Percentiles rank a stretch among this genome's conserved stretches.
Conservation (phyloP, 1,139 yeast species). For the Zygosaccharomyces sapae region DNA sequence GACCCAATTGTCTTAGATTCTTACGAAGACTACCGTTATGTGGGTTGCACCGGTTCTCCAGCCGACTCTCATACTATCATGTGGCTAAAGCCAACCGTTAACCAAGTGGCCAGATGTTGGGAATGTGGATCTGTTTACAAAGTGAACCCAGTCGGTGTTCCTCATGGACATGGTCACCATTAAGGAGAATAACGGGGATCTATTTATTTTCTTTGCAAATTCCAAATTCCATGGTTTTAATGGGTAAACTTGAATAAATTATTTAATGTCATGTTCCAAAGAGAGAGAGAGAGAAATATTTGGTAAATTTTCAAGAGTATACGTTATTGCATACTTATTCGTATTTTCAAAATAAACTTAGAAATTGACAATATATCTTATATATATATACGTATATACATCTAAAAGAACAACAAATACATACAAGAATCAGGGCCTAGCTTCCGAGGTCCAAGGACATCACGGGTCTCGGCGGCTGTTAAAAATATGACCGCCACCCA, state of each 20-base stretch:
- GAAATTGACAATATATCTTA: slow-evolving; percentile 1
- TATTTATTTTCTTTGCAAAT: slow-evolving; percentile 6
- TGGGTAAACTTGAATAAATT: slow-evolving; percentile 6
- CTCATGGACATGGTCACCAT: slow-evolving; percentile 47
- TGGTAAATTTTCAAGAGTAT: slow-evolving; percentile 3
- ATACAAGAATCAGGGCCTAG: no score
- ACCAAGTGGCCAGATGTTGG: slow-evolving; percentile 92
- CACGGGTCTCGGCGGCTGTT: no score
- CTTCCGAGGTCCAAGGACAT: no score
- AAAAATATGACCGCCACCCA: not conserved
- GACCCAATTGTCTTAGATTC: slow-evolving; percentile 90
- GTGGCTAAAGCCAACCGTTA: slow-evolving; percentile 91
- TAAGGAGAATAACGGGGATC: slow-evolving; percentile 10
- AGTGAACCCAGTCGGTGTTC: slow-evolving; percentile 83
- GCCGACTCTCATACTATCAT: slow-evolving; percentile 85
- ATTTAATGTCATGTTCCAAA: slow-evolving; percentile 7
- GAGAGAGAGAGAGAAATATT: not conserved
- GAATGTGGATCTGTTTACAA: slow-evolving; percentile 96
- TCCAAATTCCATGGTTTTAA: slow-evolving; percentile 6
- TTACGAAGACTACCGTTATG: slow-evolving; percentile 88
- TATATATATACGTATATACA: not conserved
- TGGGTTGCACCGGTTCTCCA: slow-evolving; percentile 96
- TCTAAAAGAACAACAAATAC: not conserved
- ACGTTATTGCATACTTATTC: slow-evolving; percentile 4
- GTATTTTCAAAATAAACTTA: slow-evolving; percentile 2